Evolutionary conservation across 768 basidiomycete species (phyloP).

Genomic region (Leccinum variicolor): DNA sequence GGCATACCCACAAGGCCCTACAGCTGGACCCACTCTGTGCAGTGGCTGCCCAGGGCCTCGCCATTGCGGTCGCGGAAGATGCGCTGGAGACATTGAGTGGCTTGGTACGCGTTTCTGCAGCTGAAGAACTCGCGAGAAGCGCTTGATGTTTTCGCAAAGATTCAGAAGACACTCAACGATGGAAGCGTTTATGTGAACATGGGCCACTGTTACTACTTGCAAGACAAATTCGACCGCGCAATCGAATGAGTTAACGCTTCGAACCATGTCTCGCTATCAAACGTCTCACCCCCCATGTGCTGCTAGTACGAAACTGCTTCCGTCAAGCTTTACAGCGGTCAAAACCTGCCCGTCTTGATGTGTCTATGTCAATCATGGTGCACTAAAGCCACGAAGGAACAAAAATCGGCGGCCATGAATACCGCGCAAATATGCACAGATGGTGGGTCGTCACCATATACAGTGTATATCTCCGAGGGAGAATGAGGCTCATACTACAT

Average conservation of each 20-base stretch:
- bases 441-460: conserved; percentile 48
- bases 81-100: conserved; percentile 68
- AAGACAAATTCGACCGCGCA: conserved; percentile 93
- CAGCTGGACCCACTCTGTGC: conserved; percentile 86
- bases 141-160: conserved; percentile 83
- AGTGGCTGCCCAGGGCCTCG: conserved; percentile 94
- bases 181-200: conserved; percentile 94
- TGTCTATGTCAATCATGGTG: conserved; percentile 91
- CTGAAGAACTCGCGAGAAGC: no score
- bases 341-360: conserved; percentile 71
- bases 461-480: neutral
- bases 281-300: neutral
- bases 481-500: neutral
- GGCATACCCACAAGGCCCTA: conserved; percentile 87
- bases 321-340: conserved; percentile 66
- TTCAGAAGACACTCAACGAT: conserved; percentile 77
- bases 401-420: conserved; percentile 76
- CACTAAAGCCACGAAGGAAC: conserved; percentile 91
- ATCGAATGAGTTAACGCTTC: conserved; percentile 64
- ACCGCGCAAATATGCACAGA: conserved; percentile 79
- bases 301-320: conserved; percentile 90
- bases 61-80: conserved; percentile 88
- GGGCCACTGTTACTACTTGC: conserved; percentile 90
- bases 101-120: conserved; percentile 40
- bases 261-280: neutral